Percentiles rank a stretch among this genome's conserved stretches.
phyloP scores from a whole-genome alignment of 1,284 basidiomycete genomes.

The Takashimella tepidaria region DNA sequence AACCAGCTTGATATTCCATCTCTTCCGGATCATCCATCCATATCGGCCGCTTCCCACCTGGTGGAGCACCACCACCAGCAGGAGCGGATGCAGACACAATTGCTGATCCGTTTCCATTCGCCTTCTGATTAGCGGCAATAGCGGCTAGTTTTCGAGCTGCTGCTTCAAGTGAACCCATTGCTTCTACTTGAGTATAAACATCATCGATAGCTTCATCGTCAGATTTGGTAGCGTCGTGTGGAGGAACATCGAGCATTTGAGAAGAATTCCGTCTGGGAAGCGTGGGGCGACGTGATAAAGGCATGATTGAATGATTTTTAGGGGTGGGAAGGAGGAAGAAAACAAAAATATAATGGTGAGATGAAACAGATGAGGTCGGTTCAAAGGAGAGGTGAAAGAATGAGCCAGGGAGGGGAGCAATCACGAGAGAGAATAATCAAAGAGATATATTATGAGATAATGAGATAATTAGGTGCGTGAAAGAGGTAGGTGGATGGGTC shows the following conservation, averaged over 20 bases:
- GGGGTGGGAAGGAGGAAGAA: too few relatives aligned
- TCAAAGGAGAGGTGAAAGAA: neutral
- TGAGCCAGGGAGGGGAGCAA: neutral
- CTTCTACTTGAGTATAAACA: slow-evolving; percentile 30
- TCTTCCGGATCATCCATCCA: slow-evolving; percentile 34
- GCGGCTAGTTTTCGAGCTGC: slow-evolving; percentile 31
- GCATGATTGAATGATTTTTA: neutral
- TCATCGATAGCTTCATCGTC: slow-evolving; percentile 38
- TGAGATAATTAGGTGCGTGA: neutral
- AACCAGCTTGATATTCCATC: slow-evolving; percentile 16
- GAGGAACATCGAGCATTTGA: slow-evolving; percentile 15
- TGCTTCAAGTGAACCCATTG: slow-evolving; percentile 29
- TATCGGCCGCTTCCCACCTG: neutral
- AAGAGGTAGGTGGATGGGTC: neutral
- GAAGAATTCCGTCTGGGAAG: slow-evolving; percentile 10
- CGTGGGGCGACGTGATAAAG: slow-evolving; percentile 4
- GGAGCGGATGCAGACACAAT: slow-evolving; percentile 1
- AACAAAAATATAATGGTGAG: neutral
- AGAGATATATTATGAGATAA: slow-evolving; percentile 4
- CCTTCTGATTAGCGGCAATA: slow-evolving; percentile 3
- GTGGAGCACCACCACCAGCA: neutral
- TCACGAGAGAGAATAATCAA: neutral
- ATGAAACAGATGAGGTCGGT: neutral
- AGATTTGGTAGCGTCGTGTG: slow-evolving; percentile 32
- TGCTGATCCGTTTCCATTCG: neutral